phyloP scores from a whole-genome alignment of 2,329 filamentous ascomycete species.

The Aureobasidium sp. region DNA sequence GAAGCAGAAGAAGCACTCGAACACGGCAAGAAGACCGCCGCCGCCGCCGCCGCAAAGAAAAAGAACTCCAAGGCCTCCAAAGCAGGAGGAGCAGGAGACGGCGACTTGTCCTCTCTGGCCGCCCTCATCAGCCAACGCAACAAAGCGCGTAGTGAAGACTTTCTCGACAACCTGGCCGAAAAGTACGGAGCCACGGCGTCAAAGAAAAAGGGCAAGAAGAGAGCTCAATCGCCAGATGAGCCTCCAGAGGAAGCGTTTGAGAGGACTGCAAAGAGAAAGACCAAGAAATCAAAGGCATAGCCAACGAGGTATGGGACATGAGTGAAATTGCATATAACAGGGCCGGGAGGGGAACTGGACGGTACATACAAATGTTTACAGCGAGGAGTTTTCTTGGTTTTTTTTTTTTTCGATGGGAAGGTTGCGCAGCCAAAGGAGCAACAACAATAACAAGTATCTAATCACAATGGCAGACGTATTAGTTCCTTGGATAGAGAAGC shows the following conservation, averaged over 20 bases:
- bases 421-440: too few species aligned
- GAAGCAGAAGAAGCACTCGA: conserved; percentile 74
- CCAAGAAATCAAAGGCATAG: conserved; percentile 5
- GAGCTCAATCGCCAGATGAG: conserved; percentile 40
- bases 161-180: conserved; percentile 67
- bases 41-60: conserved; percentile 24
- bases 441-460: too few species aligned
- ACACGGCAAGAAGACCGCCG: conserved; percentile 56
- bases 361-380: too few species aligned
- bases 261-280: conserved; percentile 34
- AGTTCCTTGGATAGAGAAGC: too few species aligned
- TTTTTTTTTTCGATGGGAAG: too few species aligned
- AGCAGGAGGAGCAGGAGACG: conserved; percentile 27
- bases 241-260: conserved; percentile 58
- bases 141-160: conserved; percentile 50
- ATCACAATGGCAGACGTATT: too few species aligned
- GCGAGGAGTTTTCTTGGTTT: too few species aligned
- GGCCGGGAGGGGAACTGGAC: too few species aligned
- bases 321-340: too few species aligned
- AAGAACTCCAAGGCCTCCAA: conserved; percentile 20
- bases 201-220: conserved; percentile 38
- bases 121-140: conserved; percentile 70
- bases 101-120: conserved; percentile 51
- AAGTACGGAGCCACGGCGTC: conserved; percentile 55
- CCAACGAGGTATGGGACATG: too few species aligned